phyloP scores from a whole-genome alignment of 805 yeast genomes.

The Wickerhamomyces sydowiorum region DNA sequence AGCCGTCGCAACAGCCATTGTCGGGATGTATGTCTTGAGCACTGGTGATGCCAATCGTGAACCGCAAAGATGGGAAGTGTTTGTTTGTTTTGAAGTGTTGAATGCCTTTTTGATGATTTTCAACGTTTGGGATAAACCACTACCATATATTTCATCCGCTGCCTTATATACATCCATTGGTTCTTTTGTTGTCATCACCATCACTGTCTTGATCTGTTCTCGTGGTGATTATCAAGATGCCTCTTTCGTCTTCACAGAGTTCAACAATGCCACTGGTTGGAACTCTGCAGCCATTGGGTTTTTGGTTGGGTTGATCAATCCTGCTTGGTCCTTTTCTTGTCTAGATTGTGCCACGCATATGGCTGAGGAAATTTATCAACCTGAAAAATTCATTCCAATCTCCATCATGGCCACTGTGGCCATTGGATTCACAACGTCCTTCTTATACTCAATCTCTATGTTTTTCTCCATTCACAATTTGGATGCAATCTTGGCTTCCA shows the following conservation, averaged over 20 bases:
- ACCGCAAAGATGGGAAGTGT: conserved; percentile 48
- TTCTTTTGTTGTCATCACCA: conserved; percentile 48
- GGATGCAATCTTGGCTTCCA: conserved; percentile 39
- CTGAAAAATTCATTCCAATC: conserved; percentile 51
- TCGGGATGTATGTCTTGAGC: conserved; percentile 42
- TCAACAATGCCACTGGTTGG: conserved; percentile 59
- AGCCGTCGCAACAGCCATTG: conserved; percentile 43
- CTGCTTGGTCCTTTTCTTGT: conserved; percentile 66
- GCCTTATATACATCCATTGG: conserved; percentile 47
- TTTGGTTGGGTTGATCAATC: conserved; percentile 65
- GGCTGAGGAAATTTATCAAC: conserved; percentile 57
- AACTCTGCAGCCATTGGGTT: conserved; percentile 51
- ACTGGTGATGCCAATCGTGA: conserved; percentile 28
- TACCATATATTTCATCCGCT: conserved; percentile 44
- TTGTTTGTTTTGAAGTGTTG: conserved; percentile 41
- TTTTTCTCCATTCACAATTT: conserved; percentile 54
- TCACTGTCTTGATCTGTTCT: conserved; percentile 47
- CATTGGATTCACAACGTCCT: conserved; percentile 59
- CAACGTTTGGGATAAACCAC: conserved; percentile 44
- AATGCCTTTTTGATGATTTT: conserved; percentile 38
- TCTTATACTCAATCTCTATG: conserved; percentile 46
- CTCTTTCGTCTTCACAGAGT: conserved; percentile 46
- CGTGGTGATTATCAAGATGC: conserved; percentile 47
- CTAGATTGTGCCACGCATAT: conserved; percentile 68
- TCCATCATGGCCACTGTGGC: conserved; percentile 59